Evolutionary conservation across 192 early-diverging fungal genomes (phyloP).

Genomic region (Spizellomyces sp.): DNA sequence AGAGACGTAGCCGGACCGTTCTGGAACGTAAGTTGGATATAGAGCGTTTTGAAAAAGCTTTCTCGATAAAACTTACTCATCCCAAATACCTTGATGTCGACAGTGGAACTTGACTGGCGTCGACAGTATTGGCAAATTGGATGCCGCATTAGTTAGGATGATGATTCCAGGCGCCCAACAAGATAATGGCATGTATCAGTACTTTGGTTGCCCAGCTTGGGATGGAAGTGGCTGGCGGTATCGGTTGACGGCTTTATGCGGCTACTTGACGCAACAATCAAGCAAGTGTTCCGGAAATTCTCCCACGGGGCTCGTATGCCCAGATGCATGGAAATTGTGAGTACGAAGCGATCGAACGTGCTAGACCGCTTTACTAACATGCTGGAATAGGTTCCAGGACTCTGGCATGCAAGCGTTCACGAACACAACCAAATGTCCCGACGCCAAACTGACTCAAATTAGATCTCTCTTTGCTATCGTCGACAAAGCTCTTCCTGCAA

Average conservation of each 20-base stretch:
- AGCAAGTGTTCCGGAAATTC: slow-evolving; percentile 27
- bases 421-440: slow-evolving; percentile 13
- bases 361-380: background rate
- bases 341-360: background rate
- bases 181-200: slow-evolving; percentile 9
- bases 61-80: background rate
- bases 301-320: slow-evolving; percentile 8
- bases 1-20: slow-evolving; percentile 14
- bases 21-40: background rate
- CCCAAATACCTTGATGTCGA: background rate
- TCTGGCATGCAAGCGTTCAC: slow-evolving; percentile 7
- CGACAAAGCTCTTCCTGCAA: background rate
- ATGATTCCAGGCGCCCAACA: slow-evolving; percentile 8
- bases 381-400: background rate
- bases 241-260: slow-evolving; percentile 14
- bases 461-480: slow-evolving; percentile 4
- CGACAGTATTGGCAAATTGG: slow-evolving; percentile 8
- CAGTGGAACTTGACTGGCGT: slow-evolving; percentile 17
- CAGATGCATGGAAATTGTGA: slow-evolving; percentile 16
- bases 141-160: slow-evolving; percentile 9
- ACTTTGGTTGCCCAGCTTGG: slow-evolving; percentile 25
- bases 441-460: background rate
- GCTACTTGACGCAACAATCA: slow-evolving; percentile 11
- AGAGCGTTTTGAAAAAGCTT: background rate
- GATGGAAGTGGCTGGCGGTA: slow-evolving; percentile 26